These are phyloP conservation scores for Colletotrichum sp. DNA, from an alignment of 2,329 filamentous ascomycete species.

Conservation along the genomic window DNA sequence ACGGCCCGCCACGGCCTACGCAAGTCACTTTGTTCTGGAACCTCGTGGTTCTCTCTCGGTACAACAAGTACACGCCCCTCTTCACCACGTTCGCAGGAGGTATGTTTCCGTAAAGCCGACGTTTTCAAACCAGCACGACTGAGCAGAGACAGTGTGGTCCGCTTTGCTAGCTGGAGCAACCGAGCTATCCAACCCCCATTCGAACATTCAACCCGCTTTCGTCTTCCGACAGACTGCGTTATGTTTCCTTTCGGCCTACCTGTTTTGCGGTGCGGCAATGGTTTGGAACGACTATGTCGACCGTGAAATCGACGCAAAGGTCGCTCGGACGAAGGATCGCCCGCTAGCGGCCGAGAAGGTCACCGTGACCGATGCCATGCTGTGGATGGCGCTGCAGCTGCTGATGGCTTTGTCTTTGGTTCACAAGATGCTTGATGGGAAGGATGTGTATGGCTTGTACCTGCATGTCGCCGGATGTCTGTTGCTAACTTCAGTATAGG, in stretches of 20 bases:
- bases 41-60: slow-evolving; percentile 10
- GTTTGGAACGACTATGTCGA: slow-evolving; percentile 35
- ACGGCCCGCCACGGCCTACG: slow-evolving; percentile 4
- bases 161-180: slow-evolving; percentile 13
- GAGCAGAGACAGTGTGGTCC: slow-evolving; percentile 13
- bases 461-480: neutral
- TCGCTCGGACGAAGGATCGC: slow-evolving; percentile 31
- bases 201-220: slow-evolving; percentile 10
- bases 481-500: slow-evolving; percentile 5
- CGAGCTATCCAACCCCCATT: neutral
- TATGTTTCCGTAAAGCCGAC: neutral
- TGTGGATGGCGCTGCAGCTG: slow-evolving; percentile 15
- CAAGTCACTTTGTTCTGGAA: slow-evolving; percentile 16
- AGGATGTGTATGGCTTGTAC: slow-evolving; percentile 7
- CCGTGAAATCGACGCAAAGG: slow-evolving; percentile 30
- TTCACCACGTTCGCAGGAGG: slow-evolving; percentile 20
- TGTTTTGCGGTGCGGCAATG: slow-evolving; percentile 33
- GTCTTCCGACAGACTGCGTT: slow-evolving; percentile 27
- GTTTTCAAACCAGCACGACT: neutral
- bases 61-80: slow-evolving; percentile 17
- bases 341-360: slow-evolving; percentile 28
- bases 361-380: slow-evolving; percentile 25
- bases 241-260: slow-evolving; percentile 26
- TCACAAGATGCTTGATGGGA: slow-evolving; percentile 12
- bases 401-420: slow-evolving; percentile 11